Base-by-base conservation (phyloP, 495 filamentous ascomycete species). In the Aspergillus ostianus region DNA sequence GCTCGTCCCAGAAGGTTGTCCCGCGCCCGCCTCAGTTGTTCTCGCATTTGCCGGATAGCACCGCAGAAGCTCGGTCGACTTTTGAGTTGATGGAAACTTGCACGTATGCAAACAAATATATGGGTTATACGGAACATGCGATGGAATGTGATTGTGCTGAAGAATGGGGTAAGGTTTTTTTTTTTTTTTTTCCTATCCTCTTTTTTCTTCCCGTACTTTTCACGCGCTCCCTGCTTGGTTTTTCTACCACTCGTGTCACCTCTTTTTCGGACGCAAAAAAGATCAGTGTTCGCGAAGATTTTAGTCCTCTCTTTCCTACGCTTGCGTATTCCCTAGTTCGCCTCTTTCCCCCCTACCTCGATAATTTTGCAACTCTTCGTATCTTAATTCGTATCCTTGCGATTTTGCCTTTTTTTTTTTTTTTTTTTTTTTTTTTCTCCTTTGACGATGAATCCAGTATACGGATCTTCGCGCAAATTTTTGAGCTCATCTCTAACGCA, bases 141-240 rank as follows among this genome's bases (percentile, higher is more conserved):
- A 85, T 97, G 78, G 93, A 95, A 70, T 99, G 94, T 74, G 94
- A 99, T 70, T 99, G 94, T 75, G 79, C 82, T 55, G 91, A 96
- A 75, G 91, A 96, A 78, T 97, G 92, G 91, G 87, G 94, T 98
- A 88, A 84, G 93, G 83, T 92, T 46, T 47, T 62, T 55, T 53
- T 7, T 58, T 55, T 23, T 58, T 92, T 46, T 47, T 62, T 55
- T 53, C 5, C 57, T 55, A 27, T 58, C 45, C 53, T 59, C 48
- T 51, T 36, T 21, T 30, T 57, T 50, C 9, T 26, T 47, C 51
- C 18, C 26, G 17, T 23, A 21, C 47, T 51, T 50, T 51, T 27
- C 8, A 47, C 51, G 21, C 20, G 29, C 49, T 53, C 19, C 66
- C 41, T 47, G 23, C 57, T 9, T 27, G 55, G 32, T 29, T 46